Base-by-base conservation (phyloP, 1,284 basidiomycete species). In the Prillingera fragicola region DNA sequence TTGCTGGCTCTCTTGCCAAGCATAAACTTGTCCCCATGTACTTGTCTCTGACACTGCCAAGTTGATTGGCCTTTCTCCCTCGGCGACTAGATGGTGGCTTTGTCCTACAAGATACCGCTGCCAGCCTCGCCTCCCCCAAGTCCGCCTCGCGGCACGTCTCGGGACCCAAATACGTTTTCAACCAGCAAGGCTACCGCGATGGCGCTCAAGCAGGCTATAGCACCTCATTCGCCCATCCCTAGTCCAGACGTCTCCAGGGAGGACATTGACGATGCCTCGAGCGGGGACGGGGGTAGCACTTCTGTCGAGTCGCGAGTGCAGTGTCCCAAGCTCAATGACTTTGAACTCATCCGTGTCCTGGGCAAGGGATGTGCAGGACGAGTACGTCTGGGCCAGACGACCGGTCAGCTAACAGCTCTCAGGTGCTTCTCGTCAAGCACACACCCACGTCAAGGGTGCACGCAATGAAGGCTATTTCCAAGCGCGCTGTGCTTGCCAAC, bases 331-430 rank as follows among this genome's bases (percentile, higher is more conserved):
- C 78, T 97, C 49, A 80, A 89, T 57, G 91, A 96, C 72, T 96
- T 96, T 68, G 88, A 96, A 73, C 87, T 96, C 79, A 84, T 95
- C 77, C 80, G 89, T 19, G 92, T 96, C 15, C 75, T 97, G 7
- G 92, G 92, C 13, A 95, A 92, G 72, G 94, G 92, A 1, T 96
- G 91, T 62, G 91, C 92, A 2, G 92, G 91, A 38, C 92, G 94
- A 70, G 77, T 77, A 15, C 55, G 72, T 57, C 3, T 12, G 13
- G 14, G 10, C 9, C 5, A 17, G 25, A 32, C 22, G 18, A 15
- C 25, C 14, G 7, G 21, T 5, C 10, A 19, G 19, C 34, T 46
- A 10, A 43, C 50, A 47, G 21, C 33, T 14, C 24, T 26, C 51
- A 73, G 72, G 89, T 92, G 10, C 72, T 94, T 34, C 79, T 94